These are phyloP conservation scores for Camellia sinensis DNA, from an alignment of 148 eudicot genomes.

Conservation along the genomic window DNA sequence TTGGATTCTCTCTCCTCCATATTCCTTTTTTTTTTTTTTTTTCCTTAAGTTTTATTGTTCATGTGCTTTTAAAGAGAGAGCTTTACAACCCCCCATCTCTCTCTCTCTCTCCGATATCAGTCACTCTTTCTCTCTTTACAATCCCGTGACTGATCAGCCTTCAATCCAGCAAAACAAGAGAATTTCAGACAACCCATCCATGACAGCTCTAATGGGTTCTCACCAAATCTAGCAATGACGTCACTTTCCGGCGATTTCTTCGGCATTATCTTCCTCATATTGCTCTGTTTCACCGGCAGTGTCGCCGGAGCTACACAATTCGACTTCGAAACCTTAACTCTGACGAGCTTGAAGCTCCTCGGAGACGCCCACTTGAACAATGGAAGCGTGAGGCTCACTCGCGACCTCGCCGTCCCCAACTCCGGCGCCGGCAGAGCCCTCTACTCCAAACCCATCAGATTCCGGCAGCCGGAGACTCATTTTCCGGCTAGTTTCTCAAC, in stretches of 20 bases:
- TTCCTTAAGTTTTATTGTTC: neutral
- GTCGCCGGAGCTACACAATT: constrained; percentile 36
- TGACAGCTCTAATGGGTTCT: constrained; percentile 11
- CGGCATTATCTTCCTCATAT: neutral
- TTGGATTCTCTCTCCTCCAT: constrained; percentile 28
- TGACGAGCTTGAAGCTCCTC: constrained; percentile 55
- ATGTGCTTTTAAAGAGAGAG: neutral
- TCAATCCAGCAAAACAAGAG: neutral
- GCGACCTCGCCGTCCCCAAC: constrained; percentile 69
- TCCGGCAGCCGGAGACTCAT: constrained; percentile 31
- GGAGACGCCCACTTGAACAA: constrained; percentile 83
- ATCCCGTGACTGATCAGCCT: neutral
- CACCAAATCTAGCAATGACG: constrained; percentile 18
- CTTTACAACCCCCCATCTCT: neutral
- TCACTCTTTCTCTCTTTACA: constrained; percentile 12
- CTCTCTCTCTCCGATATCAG: neutral
- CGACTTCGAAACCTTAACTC: constrained; percentile 66
- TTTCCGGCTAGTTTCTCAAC: constrained; percentile 53
- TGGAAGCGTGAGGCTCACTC: constrained; percentile 57
- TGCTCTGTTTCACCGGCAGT: constrained; percentile 10
- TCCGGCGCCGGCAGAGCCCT: constrained; percentile 69
- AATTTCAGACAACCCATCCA: neutral
- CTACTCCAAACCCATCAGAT: constrained; percentile 47
- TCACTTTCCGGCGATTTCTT: constrained; percentile 18
- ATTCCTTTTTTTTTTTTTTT: neutral